These are phyloP conservation scores for Camelina hispida DNA, from an alignment of 345 rosid genomes.

Conservation along the genomic window DNA sequence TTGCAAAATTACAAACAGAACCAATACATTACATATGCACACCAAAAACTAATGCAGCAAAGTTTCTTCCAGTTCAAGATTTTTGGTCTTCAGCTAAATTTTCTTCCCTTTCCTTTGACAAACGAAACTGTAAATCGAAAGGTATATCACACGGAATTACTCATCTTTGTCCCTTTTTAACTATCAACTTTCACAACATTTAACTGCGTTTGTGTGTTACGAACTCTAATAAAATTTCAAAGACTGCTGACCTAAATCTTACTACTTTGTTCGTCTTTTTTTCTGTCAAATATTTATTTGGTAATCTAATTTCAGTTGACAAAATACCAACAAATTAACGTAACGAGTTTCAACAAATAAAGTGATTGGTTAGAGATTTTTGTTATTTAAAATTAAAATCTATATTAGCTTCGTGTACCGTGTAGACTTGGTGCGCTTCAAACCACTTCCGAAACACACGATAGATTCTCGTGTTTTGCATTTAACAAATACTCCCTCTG, in stretches of 20 bases:
- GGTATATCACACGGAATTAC: background rate
- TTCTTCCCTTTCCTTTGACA: background rate
- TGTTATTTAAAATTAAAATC: background rate
- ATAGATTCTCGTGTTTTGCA: background rate
- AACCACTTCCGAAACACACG: background rate
- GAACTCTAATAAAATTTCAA: background rate
- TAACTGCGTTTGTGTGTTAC: background rate
- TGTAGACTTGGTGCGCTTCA: background rate
- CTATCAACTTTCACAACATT: background rate
- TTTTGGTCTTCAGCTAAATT: slow-evolving; percentile 3
- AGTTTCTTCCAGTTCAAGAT: background rate
- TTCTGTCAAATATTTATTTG: background rate
- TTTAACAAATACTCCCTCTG: no score
- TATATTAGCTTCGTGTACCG: background rate
- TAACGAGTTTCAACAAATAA: background rate
- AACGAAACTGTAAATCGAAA: background rate
- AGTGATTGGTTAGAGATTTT: background rate
- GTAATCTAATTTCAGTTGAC: background rate
- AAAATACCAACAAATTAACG: background rate
- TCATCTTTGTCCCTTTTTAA: background rate
- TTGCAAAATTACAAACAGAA: no score
- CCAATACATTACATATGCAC: no score
- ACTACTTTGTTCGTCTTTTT: slow-evolving; percentile 17
- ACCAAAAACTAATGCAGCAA: background rate
- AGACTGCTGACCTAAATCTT: no score